These are phyloP conservation scores for Ustilago shanxiensis DNA, from an alignment of 1,284 basidiomycete genomes.

Conservation along the genomic window DNA sequence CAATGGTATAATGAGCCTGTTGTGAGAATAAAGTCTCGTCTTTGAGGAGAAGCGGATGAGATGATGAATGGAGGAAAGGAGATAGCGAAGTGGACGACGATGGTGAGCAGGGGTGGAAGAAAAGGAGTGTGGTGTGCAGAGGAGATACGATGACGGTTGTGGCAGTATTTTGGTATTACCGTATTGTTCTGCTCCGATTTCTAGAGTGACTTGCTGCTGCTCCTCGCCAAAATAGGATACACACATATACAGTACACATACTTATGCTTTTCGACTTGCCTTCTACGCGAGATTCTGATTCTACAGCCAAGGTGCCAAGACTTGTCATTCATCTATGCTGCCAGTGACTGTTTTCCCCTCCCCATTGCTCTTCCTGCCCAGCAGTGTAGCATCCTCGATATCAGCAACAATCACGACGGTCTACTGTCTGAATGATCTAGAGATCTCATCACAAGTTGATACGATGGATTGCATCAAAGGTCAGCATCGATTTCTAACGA, in stretches of 20 bases:
- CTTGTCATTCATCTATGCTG: no score
- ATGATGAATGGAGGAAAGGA: background rate
- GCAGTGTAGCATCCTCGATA: no score
- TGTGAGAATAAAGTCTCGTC: background rate
- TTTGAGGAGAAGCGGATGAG: background rate
- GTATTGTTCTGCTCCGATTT: no score
- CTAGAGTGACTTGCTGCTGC: no score
- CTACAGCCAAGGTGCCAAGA: background rate
- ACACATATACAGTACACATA: no score
- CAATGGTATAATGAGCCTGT: background rate
- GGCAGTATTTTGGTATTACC: background rate
- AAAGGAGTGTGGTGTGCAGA: background rate
- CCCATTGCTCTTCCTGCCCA: no score
- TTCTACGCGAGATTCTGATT: no score
- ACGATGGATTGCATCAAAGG: no score
- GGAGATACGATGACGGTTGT: background rate
- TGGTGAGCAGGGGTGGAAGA: background rate
- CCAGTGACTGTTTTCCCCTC: background rate
- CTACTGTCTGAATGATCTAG: no score
- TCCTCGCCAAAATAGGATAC: constrained; percentile 14
- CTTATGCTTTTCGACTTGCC: background rate
- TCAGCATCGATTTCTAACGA: background rate
- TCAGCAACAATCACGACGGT: no score
- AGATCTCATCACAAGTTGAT: no score
- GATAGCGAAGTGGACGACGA: background rate